Evolutionary conservation across 179 eudicot species (phyloP).

Genomic region (Patellifolia procumbens): DNA sequence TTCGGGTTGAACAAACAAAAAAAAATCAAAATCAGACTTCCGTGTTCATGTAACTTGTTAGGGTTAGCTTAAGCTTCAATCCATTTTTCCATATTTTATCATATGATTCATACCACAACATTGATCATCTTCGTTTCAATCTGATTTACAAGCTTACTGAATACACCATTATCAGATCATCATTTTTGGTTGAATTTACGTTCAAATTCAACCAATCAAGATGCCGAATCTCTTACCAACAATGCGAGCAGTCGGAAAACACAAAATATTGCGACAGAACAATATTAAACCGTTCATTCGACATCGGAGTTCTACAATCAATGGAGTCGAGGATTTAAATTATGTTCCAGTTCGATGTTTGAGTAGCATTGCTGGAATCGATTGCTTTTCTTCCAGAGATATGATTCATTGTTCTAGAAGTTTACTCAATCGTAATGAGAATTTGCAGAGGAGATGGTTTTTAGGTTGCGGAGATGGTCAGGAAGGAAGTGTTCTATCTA

Average conservation of each 20-base stretch:
- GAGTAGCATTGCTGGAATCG: constrained; percentile 48
- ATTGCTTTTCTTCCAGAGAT: constrained; percentile 25
- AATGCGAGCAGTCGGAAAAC: constrained; percentile 49
- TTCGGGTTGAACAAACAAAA: background rate
- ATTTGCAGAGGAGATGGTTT: constrained; percentile 59
- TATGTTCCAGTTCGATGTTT: constrained; percentile 44
- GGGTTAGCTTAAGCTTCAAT: constrained; percentile 9
- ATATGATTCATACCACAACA: background rate
- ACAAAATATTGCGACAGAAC: constrained; percentile 33
- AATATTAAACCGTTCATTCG: constrained; percentile 27
- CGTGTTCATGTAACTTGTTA: background rate
- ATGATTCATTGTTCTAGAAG: background rate
- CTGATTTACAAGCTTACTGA: background rate
- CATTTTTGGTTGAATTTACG: background rate
- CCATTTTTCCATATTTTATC: too few species aligned
- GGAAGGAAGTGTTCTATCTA: constrained; percentile 64
- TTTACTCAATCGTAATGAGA: constrained; percentile 2
- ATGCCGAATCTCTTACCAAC: constrained; percentile 52
- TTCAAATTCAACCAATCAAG: background rate
- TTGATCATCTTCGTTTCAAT: constrained; percentile 7
- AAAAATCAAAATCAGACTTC: background rate
- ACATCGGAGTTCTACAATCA: constrained; percentile 5
- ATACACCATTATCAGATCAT: background rate
- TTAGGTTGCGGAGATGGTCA: constrained; percentile 92
- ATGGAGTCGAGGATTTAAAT: constrained; percentile 24